Evolutionary conservation across 345 rosid genomes (phyloP), one percentile per base, ranked within the genome.

Genomic region (Carallia brachiata): DNA sequence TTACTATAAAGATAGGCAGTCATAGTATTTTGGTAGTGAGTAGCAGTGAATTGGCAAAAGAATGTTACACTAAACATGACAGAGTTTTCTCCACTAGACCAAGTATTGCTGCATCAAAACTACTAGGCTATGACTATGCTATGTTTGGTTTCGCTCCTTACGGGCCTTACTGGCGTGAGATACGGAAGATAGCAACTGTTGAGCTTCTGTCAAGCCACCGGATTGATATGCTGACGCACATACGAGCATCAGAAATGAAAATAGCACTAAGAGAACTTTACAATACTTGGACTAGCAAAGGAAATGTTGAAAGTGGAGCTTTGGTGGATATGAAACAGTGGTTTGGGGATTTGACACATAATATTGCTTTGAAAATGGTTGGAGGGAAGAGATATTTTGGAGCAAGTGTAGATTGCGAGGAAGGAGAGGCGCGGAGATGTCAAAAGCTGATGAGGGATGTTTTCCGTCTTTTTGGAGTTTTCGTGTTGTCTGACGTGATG

Each of bases 91-190:
- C 75, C 0, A 36, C 40, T 23, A 70, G 78, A n/a, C 82, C 82
- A 5, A 6, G 4, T 16, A 12, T 60, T 12, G n/a, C 71, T 12
- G 84, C 84, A 30, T 52, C 75, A 2, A 76, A 70, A 70, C 73
- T 76, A 0, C 55, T 80, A 27, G 74, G 80, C 39, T 85, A 72
- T 52, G 2, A 74, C 36, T 64, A 36, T 23, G 83, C 82, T 30
- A 75, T 80, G 84, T 78, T 82, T 17, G 83, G 83, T 1, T 74
- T 82, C 7, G 77, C 83, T 36, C 80, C 83, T 52, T 80, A 80
- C 1, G 79, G 86, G 0, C 18, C 67, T 36, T 78, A 72, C 77
- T 80, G 84, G 82, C 71, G 73, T 2, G 84, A 85, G 57, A 78
- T 78, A 70, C 80, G 69, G 30, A 82, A 82, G 73, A 68, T 75